Conservation (phyloP, 2,329 filamentous ascomycete species). For the Magnaporthales sp. region DNA sequence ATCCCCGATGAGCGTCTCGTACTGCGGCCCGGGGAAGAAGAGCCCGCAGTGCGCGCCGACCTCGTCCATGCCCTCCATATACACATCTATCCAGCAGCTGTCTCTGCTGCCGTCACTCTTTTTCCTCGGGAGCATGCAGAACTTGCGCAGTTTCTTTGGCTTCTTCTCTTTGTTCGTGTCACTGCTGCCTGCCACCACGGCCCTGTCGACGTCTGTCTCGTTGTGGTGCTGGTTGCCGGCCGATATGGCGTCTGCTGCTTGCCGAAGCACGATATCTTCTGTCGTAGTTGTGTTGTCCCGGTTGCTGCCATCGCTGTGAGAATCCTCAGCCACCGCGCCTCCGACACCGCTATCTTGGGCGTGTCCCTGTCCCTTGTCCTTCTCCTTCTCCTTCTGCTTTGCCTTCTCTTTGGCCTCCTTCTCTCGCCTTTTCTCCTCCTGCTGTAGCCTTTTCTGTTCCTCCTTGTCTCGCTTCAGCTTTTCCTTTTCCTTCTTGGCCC, state of each 20-base stretch:
- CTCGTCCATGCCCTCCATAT: slow-evolving; percentile 78
- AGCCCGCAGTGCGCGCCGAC: slow-evolving; percentile 77
- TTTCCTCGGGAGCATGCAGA: slow-evolving; percentile 63
- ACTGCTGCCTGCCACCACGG: neutral
- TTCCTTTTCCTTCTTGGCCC: slow-evolving; percentile 33
- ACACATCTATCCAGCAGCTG: slow-evolving; percentile 66
- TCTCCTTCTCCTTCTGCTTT: slow-evolving; percentile 18
- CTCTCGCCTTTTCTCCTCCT: slow-evolving; percentile 18
- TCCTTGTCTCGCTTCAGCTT: slow-evolving; percentile 20
- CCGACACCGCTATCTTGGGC: neutral
- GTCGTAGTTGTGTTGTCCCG: neutral
- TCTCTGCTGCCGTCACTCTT: slow-evolving; percentile 47
- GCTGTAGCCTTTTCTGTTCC: slow-evolving; percentile 19
- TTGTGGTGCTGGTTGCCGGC: neutral
- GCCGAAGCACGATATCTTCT: neutral
- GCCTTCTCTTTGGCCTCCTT: slow-evolving; percentile 23
- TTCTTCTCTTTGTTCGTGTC: slow-evolving; percentile 9
- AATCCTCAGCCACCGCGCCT: neutral
- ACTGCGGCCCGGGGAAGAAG: slow-evolving; percentile 66
- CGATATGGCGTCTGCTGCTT: neutral
- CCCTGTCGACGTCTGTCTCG: neutral
- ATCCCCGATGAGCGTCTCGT: slow-evolving; percentile 69
- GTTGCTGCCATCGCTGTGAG: neutral
- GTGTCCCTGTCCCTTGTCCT: slow-evolving; percentile 4
- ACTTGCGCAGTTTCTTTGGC: slow-evolving; percentile 55